Conservation (phyloP, 345 rosid genomes). For the Camelina sativa region DNA sequence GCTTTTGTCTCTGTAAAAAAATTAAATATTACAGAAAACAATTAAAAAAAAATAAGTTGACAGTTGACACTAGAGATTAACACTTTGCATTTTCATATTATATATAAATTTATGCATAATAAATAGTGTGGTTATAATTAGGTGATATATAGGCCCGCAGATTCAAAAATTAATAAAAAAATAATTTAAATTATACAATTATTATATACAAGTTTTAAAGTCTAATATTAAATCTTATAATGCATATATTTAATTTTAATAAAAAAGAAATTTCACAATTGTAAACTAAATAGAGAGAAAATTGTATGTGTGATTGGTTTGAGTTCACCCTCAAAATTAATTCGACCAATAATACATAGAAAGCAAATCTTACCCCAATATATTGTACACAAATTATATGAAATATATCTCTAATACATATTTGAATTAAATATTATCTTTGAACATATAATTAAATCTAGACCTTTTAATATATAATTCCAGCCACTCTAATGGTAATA, state of each 20-base stretch:
- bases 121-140: background rate
- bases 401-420: constrained; percentile 3
- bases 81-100: background rate
- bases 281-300: background rate
- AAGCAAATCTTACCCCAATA: background rate
- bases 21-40: background rate
- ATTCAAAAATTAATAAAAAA: background rate
- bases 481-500: background rate
- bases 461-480: background rate
- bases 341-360: background rate
- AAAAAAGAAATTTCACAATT: background rate
- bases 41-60: too few species aligned
- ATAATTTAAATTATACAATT: background rate
- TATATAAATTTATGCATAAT: background rate
- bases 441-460: too few species aligned
- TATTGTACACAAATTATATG: constrained; percentile 1
- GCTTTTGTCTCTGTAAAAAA: background rate
- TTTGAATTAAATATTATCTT: background rate
- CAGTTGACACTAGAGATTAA: background rate
- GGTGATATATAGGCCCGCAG: too few species aligned
- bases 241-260: background rate
- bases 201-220: background rate
- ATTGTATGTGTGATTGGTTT: background rate
- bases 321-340: background rate
- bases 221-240: background rate